Base-by-base conservation (phyloP, 2,329 filamentous ascomycete genomes). In the Alternaria sp. region DNA sequence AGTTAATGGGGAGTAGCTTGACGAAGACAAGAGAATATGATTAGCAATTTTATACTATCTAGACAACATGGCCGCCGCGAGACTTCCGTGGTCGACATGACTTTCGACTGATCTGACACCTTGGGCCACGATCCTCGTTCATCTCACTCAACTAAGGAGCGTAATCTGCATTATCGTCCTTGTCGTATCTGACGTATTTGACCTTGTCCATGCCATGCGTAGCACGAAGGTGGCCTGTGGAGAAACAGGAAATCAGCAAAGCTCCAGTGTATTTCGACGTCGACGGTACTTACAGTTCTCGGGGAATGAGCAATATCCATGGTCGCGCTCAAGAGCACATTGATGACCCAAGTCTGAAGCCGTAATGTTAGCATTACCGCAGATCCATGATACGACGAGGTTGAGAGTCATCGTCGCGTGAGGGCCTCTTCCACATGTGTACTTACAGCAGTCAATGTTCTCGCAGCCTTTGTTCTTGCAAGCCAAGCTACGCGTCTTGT, bases 131-230 rank as follows among this genome's bases (percentile, higher is more conserved):
- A 18, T 26, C 10, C 14, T 11, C 14, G 20, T 21, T 14, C 15
- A 15, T 6, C 21, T 18, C 15, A 30, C 23, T n/a, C 18, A 10
- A 15, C 33, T 58, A 67, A 26, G 62, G 55, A 20, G 65, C 61
- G 30, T 67, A 72, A 33, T 73, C 69, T 50, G 69, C 50, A 18
- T 73, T 72, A 3, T 70, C 71, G 5, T 72, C 50, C 54, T 67
- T 68, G 45, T 77, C 73, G 43, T 73, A 73, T 54, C 74, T 71
- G 21, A 69, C 63, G 26, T 66, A 68, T 30, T 73, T 76, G 25
- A 78, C 73, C 62, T 71, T 73, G 54, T 83, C 80, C 72, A 82
- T 79, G 10, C 77, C 73, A 64, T 84, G 82, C 1, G 78, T 76
- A 12, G 70, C 68, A 14, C 67, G 65, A 41, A 83, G 78, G 45